These are phyloP conservation scores for Ceriops decandra DNA, from an alignment of 345 rosid species.

Conservation along the genomic window DNA sequence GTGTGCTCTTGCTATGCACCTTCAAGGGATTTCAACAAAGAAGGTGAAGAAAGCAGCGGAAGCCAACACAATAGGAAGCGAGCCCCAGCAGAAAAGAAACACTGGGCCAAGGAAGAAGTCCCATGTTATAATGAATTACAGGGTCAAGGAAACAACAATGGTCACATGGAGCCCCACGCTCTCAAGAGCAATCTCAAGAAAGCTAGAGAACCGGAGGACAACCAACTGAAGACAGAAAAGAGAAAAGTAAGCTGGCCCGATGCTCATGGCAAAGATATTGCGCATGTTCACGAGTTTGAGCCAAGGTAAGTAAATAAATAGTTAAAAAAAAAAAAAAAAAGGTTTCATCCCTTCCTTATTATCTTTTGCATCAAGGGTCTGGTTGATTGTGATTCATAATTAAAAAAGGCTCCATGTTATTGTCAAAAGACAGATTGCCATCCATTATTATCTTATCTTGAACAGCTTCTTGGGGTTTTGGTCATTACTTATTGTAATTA, in stretches of 20 bases:
- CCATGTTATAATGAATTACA: background rate
- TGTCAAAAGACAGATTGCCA: background rate
- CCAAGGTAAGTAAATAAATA: constrained; percentile 39
- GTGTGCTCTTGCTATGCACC: constrained; percentile 74
- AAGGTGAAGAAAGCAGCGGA: constrained; percentile 21
- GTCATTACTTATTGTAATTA: too few relatives aligned
- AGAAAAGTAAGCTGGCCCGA: constrained; percentile 83
- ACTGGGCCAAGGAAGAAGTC: constrained; percentile 36
- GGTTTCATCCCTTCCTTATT: background rate
- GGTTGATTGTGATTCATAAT: background rate
- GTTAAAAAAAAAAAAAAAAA: too few relatives aligned
- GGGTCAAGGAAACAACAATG: constrained; percentile 15
- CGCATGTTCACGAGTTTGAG: constrained; percentile 69
- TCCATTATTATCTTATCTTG: background rate
- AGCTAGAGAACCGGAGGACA: constrained; percentile 10
- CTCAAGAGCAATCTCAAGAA: constrained; percentile 66
- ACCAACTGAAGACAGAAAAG: constrained; percentile 30
- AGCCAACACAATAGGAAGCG: constrained; percentile 22
- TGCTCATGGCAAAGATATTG: constrained; percentile 73
- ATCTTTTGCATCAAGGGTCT: background rate
- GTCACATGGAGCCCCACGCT: constrained; percentile 27
- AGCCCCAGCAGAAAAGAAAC: constrained; percentile 28
- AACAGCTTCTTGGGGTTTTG: background rate
- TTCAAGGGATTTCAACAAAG: constrained; percentile 28
- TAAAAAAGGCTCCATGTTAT: background rate